Conservation (phyloP, 441 rosid genomes). For the Euphorbia schlechtendalii region DNA sequence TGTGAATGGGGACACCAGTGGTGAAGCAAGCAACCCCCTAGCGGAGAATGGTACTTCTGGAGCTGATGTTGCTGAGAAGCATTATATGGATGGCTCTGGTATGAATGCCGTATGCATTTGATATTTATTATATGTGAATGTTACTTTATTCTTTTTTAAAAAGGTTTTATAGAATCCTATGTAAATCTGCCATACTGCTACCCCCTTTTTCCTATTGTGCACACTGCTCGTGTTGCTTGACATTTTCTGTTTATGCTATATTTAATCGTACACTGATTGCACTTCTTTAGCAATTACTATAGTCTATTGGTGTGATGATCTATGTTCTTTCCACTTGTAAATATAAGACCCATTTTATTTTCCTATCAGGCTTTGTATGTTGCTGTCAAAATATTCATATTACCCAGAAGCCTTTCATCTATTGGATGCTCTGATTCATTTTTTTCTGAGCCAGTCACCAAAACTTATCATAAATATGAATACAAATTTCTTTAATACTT, state of each 20-base stretch:
- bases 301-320: background rate
- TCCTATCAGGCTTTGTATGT: background rate
- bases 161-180: background rate
- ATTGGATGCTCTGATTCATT: background rate
- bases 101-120: slow-evolving; percentile 18
- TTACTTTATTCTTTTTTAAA: background rate
- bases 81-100: slow-evolving; percentile 54
- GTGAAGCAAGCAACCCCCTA: slow-evolving; percentile 31
- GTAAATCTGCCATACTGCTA: background rate
- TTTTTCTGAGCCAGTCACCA: background rate
- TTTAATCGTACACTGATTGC: background rate
- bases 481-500: background rate
- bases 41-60: slow-evolving; percentile 55
- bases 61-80: slow-evolving; percentile 28
- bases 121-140: background rate
- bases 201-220: background rate
- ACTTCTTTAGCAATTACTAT: background rate
- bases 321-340: background rate
- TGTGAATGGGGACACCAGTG: slow-evolving; percentile 46
- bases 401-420: background rate
- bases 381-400: background rate
- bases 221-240: background rate
- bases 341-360: background rate
- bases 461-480: background rate
- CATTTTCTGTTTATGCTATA: background rate